Evolutionary conservation across 352 stramenopile genomes (phyloP).

Genomic region (Phytophthora citricola): DNA sequence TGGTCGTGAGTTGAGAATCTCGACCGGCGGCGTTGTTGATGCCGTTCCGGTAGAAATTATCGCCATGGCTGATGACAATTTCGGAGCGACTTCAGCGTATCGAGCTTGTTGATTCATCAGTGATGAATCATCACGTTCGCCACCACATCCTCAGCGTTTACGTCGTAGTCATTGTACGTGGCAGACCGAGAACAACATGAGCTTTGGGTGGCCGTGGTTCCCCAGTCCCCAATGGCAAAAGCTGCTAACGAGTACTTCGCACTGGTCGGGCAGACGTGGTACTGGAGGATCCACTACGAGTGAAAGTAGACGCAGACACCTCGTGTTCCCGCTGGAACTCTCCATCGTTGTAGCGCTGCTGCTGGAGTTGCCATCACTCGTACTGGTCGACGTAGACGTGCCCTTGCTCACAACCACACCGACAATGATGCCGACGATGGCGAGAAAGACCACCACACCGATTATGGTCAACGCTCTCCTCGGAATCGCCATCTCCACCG

Average conservation of each 20-base stretch:
- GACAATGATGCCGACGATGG: slow-evolving; percentile 1
- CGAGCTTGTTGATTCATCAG: slow-evolving; percentile 51
- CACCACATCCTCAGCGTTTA: slow-evolving; percentile 40
- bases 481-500: slow-evolving; percentile 1
- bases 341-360: background rate
- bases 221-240: slow-evolving; percentile 5
- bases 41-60: slow-evolving; percentile 6
- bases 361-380: background rate
- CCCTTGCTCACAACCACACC: slow-evolving; percentile 3
- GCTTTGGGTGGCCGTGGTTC: slow-evolving; percentile 41
- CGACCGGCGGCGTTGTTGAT: slow-evolving; percentile 12
- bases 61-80: slow-evolving; percentile 30
- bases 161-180: slow-evolving; percentile 58
- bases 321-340: background rate
- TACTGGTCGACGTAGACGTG: slow-evolving; percentile 1
- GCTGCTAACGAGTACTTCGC: slow-evolving; percentile 42
- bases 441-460: background rate
- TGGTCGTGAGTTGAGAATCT: slow-evolving; percentile 11
- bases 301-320: background rate
- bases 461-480: background rate
- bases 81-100: slow-evolving; percentile 18
- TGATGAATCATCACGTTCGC: background rate
- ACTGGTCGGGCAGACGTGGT: background rate
- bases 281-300: background rate
- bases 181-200: slow-evolving; percentile 15